Evolutionary conservation across 495 filamentous ascomycete species (phyloP), one percentile per base, ranked within the genome.

Genomic region (Neurospora pannonica): DNA sequence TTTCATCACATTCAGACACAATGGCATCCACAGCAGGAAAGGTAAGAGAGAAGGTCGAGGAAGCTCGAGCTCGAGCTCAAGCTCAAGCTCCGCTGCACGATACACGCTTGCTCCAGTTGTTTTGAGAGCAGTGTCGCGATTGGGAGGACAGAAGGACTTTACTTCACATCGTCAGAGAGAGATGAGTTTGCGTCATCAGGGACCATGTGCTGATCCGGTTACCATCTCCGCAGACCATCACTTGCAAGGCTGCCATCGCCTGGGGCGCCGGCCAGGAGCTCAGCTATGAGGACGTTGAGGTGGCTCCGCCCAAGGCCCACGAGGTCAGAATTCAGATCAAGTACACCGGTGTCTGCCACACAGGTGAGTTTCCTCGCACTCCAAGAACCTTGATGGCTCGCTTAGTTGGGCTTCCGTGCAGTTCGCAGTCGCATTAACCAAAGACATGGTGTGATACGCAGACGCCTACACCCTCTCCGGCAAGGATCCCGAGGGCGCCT

Each of bases 291-390:
- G 92, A 95, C 75, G 89, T 99, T 79, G 94, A 99, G 85, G 96
- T 99, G 71, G 88, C 87, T 43, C 92, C 97, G 46, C 96, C 96
- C n/a, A 90, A 88, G 82, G 95, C 95, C 60, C 90, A 97, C 84
- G 96, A 99, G 85, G 97, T 99, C 75, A 93, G 96, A 74, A 97
- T 99, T 80, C 85, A 98, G 86, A 93, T 99, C 81, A 88, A 93
- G 84, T 97, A 97, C 87, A 99, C 96, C 43, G 96, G 96, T 82
- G 95, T 99, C 79, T 99, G 96, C 86, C 96, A 99, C 85, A 99
- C 96, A 78, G 94, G 94, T 97, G 84, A 77, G 85, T 72, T 40
- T 13, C 6, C 67, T 11, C 10, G 15, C 34, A n/a, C 15, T 13
- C 11, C 36, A 8, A 38, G 31, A 40, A 71, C 60, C 74, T 54